Conservation (phyloP, 768 basidiomycete genomes). For the Pleurotus citrinopileatus region DNA sequence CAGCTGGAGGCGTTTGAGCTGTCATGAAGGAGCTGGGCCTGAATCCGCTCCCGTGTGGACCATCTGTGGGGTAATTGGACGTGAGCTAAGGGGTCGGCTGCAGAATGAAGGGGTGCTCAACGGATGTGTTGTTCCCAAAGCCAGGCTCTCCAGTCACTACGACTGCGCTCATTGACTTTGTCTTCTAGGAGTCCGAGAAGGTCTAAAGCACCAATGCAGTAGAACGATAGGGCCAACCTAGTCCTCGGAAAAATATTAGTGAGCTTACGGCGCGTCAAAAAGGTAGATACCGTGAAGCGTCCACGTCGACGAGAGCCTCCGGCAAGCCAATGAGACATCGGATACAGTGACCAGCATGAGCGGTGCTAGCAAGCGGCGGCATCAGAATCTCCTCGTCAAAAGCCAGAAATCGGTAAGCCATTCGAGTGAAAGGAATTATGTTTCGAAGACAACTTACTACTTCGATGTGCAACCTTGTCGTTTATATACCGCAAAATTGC, state of each 20-base stretch:
- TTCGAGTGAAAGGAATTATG: not conserved
- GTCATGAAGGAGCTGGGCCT: conserved; percentile 75
- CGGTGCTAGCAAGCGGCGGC: conserved; percentile 21
- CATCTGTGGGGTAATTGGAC: conserved; percentile 34
- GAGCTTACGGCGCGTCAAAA: not conserved
- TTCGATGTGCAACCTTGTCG: too few relatives aligned
- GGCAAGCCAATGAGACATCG: conserved; percentile 75
- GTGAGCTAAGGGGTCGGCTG: not conserved
- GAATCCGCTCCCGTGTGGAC: conserved; percentile 65
- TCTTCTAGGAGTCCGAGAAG: conserved; percentile 54
- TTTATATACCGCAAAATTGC: not conserved
- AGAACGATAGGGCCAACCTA: conserved; percentile 86
- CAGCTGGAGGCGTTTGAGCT: conserved; percentile 15
- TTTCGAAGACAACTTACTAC: too few relatives aligned
- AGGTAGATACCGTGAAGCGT: conserved; percentile 60
- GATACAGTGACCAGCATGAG: conserved; percentile 64
- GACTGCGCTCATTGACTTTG: conserved; percentile 49
- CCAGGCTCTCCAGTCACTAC: conserved; percentile 74
- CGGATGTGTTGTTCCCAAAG: conserved; percentile 86
- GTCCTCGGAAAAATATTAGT: conserved; percentile 10
- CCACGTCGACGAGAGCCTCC: conserved; percentile 60
- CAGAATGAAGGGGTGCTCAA: conserved; percentile 23
- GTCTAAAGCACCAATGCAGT: conserved; percentile 84
- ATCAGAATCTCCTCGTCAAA: conserved; percentile 7
- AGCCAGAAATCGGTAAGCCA: not conserved